These are phyloP conservation scores for Hymenoscyphus salicellus DNA, from an alignment of 2,329 filamentous ascomycete genomes.

Conservation along the genomic window DNA sequence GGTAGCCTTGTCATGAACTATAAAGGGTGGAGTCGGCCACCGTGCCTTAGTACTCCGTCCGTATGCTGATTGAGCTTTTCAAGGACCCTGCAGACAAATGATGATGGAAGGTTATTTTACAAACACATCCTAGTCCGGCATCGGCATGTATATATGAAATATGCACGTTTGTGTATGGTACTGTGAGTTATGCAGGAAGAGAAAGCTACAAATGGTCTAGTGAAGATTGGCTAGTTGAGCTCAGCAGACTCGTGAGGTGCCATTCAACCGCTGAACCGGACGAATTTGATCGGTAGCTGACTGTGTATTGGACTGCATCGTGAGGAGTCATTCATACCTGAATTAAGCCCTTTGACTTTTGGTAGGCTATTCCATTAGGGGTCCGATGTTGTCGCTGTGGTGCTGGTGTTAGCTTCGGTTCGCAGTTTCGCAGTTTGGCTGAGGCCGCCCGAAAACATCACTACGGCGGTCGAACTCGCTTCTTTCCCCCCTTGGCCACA, in stretches of 20 bases:
- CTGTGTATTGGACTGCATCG: slow-evolving; percentile 10
- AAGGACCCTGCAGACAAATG: neutral
- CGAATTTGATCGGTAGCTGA: neutral
- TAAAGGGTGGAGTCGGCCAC: slow-evolving; percentile 13
- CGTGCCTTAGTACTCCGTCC: slow-evolving; percentile 1
- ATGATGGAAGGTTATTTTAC: neutral
- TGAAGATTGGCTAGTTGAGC: neutral
- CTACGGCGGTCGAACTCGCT: slow-evolving; percentile 11
- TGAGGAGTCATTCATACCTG: slow-evolving; percentile 13
- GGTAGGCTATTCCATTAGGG: slow-evolving; percentile 1
- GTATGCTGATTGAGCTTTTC: neutral
- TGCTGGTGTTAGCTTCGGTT: slow-evolving; percentile 10
- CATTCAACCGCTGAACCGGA: neutral
- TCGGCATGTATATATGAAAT: neutral
- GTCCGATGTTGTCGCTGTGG: neutral
- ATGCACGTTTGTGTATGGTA: neutral
- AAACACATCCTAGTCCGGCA: slow-evolving; percentile 1
- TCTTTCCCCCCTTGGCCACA: neutral
- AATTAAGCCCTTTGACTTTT: slow-evolving; percentile 14
- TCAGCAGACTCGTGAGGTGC: neutral
- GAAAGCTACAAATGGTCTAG: neutral
- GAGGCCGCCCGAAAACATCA: slow-evolving; percentile 13
- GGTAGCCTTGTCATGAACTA: slow-evolving; percentile 11
- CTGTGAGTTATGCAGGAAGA: neutral
- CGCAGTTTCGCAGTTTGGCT: slow-evolving; percentile 13